A percentile compares a stretch with the other conserved stretches of the same genome.
These are phyloP conservation scores for Viola pubescens DNA, from an alignment of 441 rosid species.

Conservation along the genomic window DNA sequence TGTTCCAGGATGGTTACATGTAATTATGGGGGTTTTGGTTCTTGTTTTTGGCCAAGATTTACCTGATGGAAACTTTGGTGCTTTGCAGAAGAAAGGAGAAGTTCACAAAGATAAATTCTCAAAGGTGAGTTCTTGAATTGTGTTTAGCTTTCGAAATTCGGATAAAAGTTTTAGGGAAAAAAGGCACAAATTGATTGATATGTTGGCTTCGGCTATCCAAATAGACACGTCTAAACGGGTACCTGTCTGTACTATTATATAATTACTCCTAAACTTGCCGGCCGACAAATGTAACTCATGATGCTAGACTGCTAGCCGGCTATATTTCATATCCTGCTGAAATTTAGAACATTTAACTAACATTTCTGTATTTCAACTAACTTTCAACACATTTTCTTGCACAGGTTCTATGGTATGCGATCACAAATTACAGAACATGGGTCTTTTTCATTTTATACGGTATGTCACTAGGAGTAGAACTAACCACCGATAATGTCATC, in stretches of 20 bases:
- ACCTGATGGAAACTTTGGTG: conserved; percentile 28
- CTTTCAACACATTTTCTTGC: neutral
- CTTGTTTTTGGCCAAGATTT: conserved; percentile 31
- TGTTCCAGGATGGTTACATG: conserved; percentile 53
- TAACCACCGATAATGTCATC: conserved; percentile 54
- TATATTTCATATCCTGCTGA: no score
- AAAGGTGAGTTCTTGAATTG: conserved; percentile 14
- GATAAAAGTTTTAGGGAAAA: no score
- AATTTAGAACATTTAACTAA: no score
- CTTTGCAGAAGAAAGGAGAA: conserved; percentile 43
- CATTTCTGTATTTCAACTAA: neutral
- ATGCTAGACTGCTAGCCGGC: no score
- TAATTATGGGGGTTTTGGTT: conserved; percentile 30
- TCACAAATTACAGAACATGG: conserved; percentile 63
- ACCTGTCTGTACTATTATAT: no score
- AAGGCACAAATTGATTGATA: neutral
- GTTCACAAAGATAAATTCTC: conserved; percentile 24
- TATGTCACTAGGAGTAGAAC: conserved; percentile 56
- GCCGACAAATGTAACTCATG: no score
- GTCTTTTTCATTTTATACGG: conserved; percentile 57
- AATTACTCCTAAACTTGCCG: no score
- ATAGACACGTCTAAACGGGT: no score
- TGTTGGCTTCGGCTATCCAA: no score
- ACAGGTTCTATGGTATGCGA: conserved; percentile 54
- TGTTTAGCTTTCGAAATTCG: no score